Evolutionary conservation across 768 basidiomycete genomes (phyloP).

Genomic region (Coprinopsis sp.): DNA sequence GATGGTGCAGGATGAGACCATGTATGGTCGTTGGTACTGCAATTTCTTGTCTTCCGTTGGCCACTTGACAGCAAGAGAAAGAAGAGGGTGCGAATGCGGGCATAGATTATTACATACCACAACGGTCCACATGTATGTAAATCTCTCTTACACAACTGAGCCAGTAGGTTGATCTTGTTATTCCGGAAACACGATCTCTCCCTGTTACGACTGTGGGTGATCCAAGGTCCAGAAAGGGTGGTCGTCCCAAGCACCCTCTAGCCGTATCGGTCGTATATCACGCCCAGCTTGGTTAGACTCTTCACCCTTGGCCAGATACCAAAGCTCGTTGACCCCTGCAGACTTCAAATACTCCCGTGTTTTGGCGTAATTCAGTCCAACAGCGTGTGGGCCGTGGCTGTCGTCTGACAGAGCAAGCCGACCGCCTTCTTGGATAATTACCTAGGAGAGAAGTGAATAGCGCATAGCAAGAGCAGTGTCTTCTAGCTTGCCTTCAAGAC

Average conservation of each 20-base stretch:
- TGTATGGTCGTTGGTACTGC: too few species aligned
- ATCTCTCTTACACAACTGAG: too few species aligned
- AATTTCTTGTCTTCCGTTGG: too few species aligned
- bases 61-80: too few species aligned
- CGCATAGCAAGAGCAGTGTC: neutral
- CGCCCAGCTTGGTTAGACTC: slow-evolving; percentile 44
- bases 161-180: too few species aligned
- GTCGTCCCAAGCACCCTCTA: slow-evolving; percentile 52
- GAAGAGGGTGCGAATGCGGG: too few species aligned
- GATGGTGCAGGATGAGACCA: too few species aligned
- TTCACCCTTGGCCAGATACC: slow-evolving; percentile 48
- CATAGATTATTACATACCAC: too few species aligned
- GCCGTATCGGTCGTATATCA: slow-evolving; percentile 35
- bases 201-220: too few species aligned
- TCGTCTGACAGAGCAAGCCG: slow-evolving; percentile 89
- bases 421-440: slow-evolving; percentile 65
- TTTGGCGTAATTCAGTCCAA: slow-evolving; percentile 80
- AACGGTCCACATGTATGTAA: too few species aligned
- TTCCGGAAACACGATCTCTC: too few species aligned
- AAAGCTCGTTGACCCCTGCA: slow-evolving; percentile 59
- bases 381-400: slow-evolving; percentile 85
- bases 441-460: slow-evolving; percentile 35
- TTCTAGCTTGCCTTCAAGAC: slow-evolving; percentile 54
- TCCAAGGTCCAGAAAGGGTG: slow-evolving; percentile 63
- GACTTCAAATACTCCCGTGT: slow-evolving; percentile 60